A percentile compares a stretch with the other conserved stretches of the same genome.
Conservation (phyloP, 2,329 filamentous ascomycete species). For the Scorias spongiosa region DNA sequence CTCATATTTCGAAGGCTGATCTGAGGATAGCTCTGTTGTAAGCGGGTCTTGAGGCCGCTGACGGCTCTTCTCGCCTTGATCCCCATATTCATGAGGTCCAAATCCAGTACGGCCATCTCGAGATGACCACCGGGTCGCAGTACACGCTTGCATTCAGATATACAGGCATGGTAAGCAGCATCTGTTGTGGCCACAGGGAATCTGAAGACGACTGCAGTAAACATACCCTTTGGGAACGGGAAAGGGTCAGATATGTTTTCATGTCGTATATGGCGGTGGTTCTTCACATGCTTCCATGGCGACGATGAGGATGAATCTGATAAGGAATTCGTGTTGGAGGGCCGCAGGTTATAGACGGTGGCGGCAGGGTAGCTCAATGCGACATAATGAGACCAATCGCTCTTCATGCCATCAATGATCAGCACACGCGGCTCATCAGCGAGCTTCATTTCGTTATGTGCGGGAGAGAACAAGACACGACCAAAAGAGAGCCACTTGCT, state of each 20-base stretch:
- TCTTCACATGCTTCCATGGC: constrained; percentile 26
- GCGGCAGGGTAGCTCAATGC: constrained; percentile 63
- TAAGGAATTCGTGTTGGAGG: constrained; percentile 16
- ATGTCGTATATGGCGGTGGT: constrained; percentile 64
- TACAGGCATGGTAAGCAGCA: constrained; percentile 51
- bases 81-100: constrained; percentile 74
- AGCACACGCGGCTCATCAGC: constrained; percentile 49
- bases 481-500: constrained; percentile 82
- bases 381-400: constrained; percentile 79
- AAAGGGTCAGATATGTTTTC: constrained; percentile 48
- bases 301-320: not conserved
- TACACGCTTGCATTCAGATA: constrained; percentile 63
- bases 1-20: constrained; percentile 42
- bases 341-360: constrained; percentile 55
- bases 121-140: constrained; percentile 64
- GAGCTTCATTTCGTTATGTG: constrained; percentile 52
- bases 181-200: constrained; percentile 59
- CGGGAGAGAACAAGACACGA: constrained; percentile 67
- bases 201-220: constrained; percentile 60
- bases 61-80: constrained; percentile 53
- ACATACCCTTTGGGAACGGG: constrained; percentile 62
- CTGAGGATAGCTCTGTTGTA: constrained; percentile 45
- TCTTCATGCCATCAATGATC: constrained; percentile 72
- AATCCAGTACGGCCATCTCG: constrained; percentile 63
- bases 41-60: constrained; percentile 54